These are phyloP conservation scores for Mycena sp. DNA, from an alignment of 1,284 basidiomycete species.

Conservation along the genomic window DNA sequence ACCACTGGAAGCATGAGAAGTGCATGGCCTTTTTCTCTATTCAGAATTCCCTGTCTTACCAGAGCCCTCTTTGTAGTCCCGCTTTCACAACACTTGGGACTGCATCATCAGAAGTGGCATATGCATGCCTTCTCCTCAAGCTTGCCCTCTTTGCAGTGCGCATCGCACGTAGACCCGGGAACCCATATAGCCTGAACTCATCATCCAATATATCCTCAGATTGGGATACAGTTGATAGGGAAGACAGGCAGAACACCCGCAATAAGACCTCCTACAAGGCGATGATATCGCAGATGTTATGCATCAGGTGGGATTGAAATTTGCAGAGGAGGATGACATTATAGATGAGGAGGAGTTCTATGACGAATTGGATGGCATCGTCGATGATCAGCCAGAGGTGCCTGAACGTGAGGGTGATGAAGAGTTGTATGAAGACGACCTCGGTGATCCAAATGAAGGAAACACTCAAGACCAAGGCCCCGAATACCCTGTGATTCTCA, in stretches of 20 bases:
- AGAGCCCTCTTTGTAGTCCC: no score
- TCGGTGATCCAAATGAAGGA: neutral
- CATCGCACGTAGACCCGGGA: neutral
- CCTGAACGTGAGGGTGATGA: neutral
- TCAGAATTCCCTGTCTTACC: no score
- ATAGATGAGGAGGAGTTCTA: neutral
- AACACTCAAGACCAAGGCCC: neutral
- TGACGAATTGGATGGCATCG: neutral
- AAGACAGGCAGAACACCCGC: neutral
- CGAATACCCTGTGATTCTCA: neutral
- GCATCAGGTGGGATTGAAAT: neutral
- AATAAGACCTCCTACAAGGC: neutral
- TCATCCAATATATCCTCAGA: no score
- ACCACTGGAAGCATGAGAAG: no score
- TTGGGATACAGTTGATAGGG: neutral
- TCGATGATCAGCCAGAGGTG: neutral
- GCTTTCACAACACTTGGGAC: no score
- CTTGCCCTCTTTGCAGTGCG: neutral
- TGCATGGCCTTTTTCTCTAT: no score
- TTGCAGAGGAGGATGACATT: neutral
- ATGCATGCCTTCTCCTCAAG: neutral
- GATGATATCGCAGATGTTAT: neutral
- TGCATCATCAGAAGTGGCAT: neutral
- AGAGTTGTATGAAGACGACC: neutral
- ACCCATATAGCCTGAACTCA: neutral